Evolutionary conservation across 495 filamentous ascomycete genomes (phyloP).

Genomic region (Collariella sp.): DNA sequence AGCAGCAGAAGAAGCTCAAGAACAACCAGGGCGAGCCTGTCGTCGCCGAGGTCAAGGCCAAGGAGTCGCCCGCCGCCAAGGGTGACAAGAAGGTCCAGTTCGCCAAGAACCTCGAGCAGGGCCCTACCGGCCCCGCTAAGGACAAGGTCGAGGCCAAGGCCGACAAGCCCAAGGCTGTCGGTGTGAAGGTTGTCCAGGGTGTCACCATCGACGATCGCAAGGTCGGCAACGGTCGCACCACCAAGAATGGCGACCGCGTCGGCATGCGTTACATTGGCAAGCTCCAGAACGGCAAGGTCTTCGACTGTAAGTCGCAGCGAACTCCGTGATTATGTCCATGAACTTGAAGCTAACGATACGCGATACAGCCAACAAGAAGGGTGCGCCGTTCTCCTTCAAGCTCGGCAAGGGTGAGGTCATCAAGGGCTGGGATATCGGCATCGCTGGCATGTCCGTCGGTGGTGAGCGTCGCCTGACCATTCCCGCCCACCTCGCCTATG

Average conservation of each 20-base stretch:
- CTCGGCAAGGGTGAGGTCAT: conserved; percentile 91
- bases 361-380: conserved; percentile 81
- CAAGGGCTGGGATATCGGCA: conserved; percentile 95
- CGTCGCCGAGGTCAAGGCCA: conserved; percentile 46
- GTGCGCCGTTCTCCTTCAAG: conserved; percentile 91
- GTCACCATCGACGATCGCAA: conserved; percentile 95
- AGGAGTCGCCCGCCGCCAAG: conserved; percentile 44
- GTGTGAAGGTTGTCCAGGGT: conserved; percentile 70
- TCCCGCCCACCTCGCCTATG: conserved; percentile 78
- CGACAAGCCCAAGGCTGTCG: conserved; percentile 42
- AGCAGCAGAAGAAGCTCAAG: conserved; percentile 97
- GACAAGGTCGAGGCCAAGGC: conserved; percentile 29
- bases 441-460: conserved; percentile 83
- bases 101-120: conserved; percentile 95
- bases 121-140: conserved; percentile 63
- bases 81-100: conserved; percentile 96
- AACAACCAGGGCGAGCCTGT: conserved; percentile 88
- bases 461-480: conserved; percentile 88
- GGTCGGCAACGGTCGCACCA: conserved; percentile 67
- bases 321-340: not conserved
- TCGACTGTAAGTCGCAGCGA: conserved; percentile 60
- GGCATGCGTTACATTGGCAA: conserved; percentile 97
- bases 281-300: conserved; percentile 81
- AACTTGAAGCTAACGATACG: conserved; percentile 24
- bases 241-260: conserved; percentile 78